Evolutionary conservation across 2,329 filamentous ascomycete species (phyloP).

Genomic region (Xylariomycetidae sp.): DNA sequence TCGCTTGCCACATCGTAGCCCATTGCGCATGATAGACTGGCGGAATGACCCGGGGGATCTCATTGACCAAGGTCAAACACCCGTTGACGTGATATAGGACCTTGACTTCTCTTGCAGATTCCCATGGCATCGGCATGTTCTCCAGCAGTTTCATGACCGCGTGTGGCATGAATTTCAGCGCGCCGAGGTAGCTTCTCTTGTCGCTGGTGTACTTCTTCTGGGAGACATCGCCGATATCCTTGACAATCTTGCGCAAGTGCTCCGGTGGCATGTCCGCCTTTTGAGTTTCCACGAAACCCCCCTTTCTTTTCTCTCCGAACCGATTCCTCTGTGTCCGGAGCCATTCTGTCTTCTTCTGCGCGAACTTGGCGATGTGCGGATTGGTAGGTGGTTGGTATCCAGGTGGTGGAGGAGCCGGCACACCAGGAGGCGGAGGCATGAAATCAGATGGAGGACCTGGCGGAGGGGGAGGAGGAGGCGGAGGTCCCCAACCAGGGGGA

Average conservation of each 20-base stretch:
- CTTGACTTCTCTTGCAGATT: slow-evolving; percentile 92
- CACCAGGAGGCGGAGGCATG: slow-evolving; percentile 50
- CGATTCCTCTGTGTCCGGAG: slow-evolving; percentile 82
- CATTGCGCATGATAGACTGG: slow-evolving; percentile 97
- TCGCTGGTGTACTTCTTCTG: slow-evolving; percentile 99
- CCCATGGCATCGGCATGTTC: slow-evolving; percentile 99
- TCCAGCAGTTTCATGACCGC: slow-evolving; percentile 94
- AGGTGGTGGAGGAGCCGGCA: slow-evolving; percentile 70
- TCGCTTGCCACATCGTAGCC: slow-evolving; percentile 99
- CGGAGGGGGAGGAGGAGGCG: slow-evolving; percentile 47
- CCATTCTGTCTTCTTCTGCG: slow-evolving; percentile 99
- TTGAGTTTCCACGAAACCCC: slow-evolving; percentile 93
- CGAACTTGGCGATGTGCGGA: slow-evolving; percentile 86
- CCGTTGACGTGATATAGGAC: slow-evolving; percentile 98
- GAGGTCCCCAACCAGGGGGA: slow-evolving; percentile 51
- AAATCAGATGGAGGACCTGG: slow-evolving; percentile 49
- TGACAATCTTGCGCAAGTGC: slow-evolving; percentile 96
- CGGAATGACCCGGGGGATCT: slow-evolving; percentile 93
- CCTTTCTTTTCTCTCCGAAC: slow-evolving; percentile 95
- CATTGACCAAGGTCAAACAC: slow-evolving; percentile 93
- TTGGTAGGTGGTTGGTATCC: slow-evolving; percentile 77
- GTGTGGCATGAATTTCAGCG: slow-evolving; percentile 98
- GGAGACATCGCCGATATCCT: slow-evolving; percentile 97
- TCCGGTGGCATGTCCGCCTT: slow-evolving; percentile 99
- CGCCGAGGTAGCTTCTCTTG: slow-evolving; percentile 95